phyloP scores from a whole-genome alignment of 495 filamentous ascomycete genomes.

The Hypoxylon rickii region DNA sequence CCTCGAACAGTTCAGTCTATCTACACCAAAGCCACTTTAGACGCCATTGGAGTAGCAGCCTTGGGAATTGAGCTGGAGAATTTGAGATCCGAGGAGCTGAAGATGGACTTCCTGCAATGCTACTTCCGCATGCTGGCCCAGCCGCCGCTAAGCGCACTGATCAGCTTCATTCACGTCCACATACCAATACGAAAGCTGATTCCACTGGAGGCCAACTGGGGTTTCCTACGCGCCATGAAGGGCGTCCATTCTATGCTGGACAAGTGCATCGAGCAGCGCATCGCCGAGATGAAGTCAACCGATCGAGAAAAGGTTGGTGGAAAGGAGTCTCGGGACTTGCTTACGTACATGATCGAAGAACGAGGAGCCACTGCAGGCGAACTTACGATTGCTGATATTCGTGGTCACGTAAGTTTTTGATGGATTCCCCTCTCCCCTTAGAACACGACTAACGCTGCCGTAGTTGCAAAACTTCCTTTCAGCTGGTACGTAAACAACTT shows the following conservation, averaged over 20 bases:
- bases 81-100: conserved; percentile 48
- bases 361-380: conserved; percentile 29
- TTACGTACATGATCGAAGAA: conserved; percentile 37
- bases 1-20: conserved; percentile 11
- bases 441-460: conserved; percentile 57
- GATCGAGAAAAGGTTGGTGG: conserved; percentile 13
- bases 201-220: conserved; percentile 31
- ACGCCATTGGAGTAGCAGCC: conserved; percentile 70
- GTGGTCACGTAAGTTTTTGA: conserved; percentile 30
- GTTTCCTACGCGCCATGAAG: conserved; percentile 21
- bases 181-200: conserved; percentile 32
- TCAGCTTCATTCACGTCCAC: conserved; percentile 31
- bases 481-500: conserved; percentile 16
- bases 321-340: conserved; percentile 20
- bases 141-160: conserved; percentile 28
- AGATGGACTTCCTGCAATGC: conserved; percentile 27
- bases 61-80: conserved; percentile 70
- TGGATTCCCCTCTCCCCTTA: conserved; percentile 64
- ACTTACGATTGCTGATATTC: conserved; percentile 23
- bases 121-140: conserved; percentile 39
- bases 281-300: conserved; percentile 26
- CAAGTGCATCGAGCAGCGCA: conserved; percentile 18
- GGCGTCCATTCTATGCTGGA: conserved; percentile 18
- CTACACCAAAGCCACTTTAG: conserved; percentile 55
- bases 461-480: conserved; percentile 37